Conservation (phyloP, 2,329 filamentous ascomycete species). For the Venturia oleaginea region DNA sequence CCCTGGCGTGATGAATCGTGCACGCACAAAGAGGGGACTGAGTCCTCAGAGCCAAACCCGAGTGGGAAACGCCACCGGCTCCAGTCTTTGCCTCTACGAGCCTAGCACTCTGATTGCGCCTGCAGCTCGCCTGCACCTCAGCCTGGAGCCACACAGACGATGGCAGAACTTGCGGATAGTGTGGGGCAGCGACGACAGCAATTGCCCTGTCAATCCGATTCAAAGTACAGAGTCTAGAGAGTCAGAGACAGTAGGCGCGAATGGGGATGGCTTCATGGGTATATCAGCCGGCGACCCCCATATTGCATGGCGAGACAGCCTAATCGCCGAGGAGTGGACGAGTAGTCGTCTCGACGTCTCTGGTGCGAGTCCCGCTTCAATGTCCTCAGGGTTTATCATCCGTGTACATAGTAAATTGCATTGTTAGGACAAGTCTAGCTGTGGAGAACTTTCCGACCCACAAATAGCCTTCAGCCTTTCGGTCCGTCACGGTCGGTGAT, state of each 20-base stretch:
- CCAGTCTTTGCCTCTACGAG: neutral
- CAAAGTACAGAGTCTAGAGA: neutral
- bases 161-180: neutral
- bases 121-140: neutral
- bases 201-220: neutral
- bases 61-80: neutral
- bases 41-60: neutral
- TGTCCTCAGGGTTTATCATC: neutral
- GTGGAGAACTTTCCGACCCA: neutral
- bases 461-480: neutral
- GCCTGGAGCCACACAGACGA: neutral
- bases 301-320: neutral
- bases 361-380: no score
- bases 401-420: neutral
- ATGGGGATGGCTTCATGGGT: neutral
- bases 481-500: neutral
- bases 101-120: slow-evolving; percentile 4
- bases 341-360: no score
- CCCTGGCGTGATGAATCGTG: neutral
- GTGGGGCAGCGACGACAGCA: neutral
- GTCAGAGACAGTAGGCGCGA: neutral
- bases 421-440: neutral
- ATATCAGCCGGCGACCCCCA: neutral
- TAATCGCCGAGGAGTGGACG: neutral
- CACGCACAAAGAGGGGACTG: neutral